Evolutionary conservation across 2,329 filamentous ascomycete genomes (phyloP).

Genomic region (Penicillium sp.): DNA sequence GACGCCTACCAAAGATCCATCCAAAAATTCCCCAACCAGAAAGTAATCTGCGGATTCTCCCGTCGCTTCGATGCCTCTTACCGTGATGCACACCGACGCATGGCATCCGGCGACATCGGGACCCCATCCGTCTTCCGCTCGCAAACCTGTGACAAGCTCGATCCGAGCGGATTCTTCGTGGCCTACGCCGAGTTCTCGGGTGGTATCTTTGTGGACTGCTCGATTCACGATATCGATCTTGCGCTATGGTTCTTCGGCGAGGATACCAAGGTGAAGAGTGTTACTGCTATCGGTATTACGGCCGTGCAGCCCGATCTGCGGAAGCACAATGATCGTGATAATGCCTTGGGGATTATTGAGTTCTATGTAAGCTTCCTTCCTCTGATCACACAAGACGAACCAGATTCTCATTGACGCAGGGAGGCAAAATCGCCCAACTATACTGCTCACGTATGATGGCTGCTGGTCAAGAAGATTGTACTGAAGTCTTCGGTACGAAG

Average conservation of each 20-base stretch:
- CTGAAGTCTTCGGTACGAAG: slow-evolving; percentile 66
- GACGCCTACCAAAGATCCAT: slow-evolving; percentile 54
- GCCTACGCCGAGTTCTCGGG: slow-evolving; percentile 65
- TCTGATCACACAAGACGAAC: background rate
- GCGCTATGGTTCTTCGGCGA: slow-evolving; percentile 64
- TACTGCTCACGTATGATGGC: slow-evolving; percentile 68
- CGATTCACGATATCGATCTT: slow-evolving; percentile 69
- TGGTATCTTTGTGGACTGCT: slow-evolving; percentile 71
- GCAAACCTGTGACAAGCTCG: slow-evolving; percentile 68
- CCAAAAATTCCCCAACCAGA: slow-evolving; percentile 54
- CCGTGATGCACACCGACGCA: slow-evolving; percentile 57
- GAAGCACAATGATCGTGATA: slow-evolving; percentile 62
- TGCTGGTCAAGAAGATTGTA: slow-evolving; percentile 66
- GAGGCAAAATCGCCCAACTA: slow-evolving; percentile 64
- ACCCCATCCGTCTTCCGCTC: slow-evolving; percentile 61
- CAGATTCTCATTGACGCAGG: slow-evolving; percentile 16
- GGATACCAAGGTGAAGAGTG: slow-evolving; percentile 56
- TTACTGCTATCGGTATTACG: slow-evolving; percentile 58
- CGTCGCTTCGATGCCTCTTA: slow-evolving; percentile 68
- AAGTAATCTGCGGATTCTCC: slow-evolving; percentile 68
- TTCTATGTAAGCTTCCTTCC: slow-evolving; percentile 46
- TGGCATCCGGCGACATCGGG: slow-evolving; percentile 58
- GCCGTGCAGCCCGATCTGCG: slow-evolving; percentile 60
- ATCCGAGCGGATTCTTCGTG: slow-evolving; percentile 67
- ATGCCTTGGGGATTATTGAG: slow-evolving; percentile 64